Base-by-base conservation (phyloP, 2,329 filamentous ascomycete species). In the Tothia fuscella region DNA sequence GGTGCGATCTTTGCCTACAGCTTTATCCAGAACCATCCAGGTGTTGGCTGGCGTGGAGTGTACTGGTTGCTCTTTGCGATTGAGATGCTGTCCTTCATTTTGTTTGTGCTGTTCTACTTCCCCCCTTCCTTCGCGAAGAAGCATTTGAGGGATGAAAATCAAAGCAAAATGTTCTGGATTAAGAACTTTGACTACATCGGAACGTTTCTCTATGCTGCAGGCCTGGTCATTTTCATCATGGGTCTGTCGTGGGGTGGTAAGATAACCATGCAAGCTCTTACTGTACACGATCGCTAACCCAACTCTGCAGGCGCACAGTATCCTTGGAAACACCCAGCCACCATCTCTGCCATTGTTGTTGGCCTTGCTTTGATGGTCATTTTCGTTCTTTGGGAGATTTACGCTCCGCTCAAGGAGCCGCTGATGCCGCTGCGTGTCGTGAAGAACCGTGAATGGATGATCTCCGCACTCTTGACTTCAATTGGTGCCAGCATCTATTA, bases 281-380 rank as follows among this genome's bases (percentile, higher is more conserved):
- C n/a, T n/a, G n/a, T n/a, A n/a, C n/a, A n/a, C n/a, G n/a, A n/a
- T n/a, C n/a, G n/a, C n/a, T n/a, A n/a, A n/a, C n/a, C n/a, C n/a
- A n/a, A n/a, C n/a, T n/a, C 26, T n/a, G n/a, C n/a, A n/a, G 31
- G 25, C 14, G 51, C 49, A 36, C 56, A 62, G 29, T 65, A 65
- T 47, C 57, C 63, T 3, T 67, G 64, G 64, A 60, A 54, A 14
- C 61, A 60, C 1, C 57, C 59, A 1, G 55, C 57, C 2, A 60
- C 61, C 10, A 63, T 66, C 37, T 54, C 55, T 2, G 56, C 60
- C 6, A 54, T 67, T 12, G 45, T 63, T 2, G 48, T 64, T 17
- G 63, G 64, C 3, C 48, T 47, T 3, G 38, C 51, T 1, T 48
- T 57, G 1, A 50, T 66, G 6, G 45, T 64, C 20, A 52, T 48